These are phyloP conservation scores for Trichoderma polysporum DNA, from an alignment of 2,329 filamentous ascomycete genomes.

Conservation along the genomic window DNA sequence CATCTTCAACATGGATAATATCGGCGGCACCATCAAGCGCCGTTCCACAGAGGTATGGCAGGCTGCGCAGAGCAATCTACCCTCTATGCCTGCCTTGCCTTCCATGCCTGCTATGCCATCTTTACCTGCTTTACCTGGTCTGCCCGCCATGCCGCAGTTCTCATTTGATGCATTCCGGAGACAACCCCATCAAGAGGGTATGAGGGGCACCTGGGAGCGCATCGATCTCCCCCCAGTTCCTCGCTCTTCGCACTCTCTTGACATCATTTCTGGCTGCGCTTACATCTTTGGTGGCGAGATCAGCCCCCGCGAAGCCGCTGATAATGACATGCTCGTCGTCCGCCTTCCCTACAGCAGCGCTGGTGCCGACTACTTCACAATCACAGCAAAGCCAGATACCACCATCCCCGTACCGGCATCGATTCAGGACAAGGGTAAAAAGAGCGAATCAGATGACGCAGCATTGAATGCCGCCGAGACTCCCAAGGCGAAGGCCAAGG, in stretches of 20 bases:
- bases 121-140: slow-evolving; percentile 14
- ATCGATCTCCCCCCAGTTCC: slow-evolving; percentile 57
- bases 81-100: slow-evolving; percentile 31
- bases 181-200: slow-evolving; percentile 29
- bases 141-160: slow-evolving; percentile 28
- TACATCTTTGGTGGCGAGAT: slow-evolving; percentile 79
- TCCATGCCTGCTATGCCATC: slow-evolving; percentile 14
- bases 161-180: slow-evolving; percentile 14
- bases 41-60: slow-evolving; percentile 55
- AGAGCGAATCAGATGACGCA: slow-evolving; percentile 42
- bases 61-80: slow-evolving; percentile 49
- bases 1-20: slow-evolving; percentile 49
- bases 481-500: slow-evolving; percentile 22
- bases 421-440: slow-evolving; percentile 36
- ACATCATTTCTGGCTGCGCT: slow-evolving; percentile 54
- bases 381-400: slow-evolving; percentile 52
- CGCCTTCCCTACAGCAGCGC: slow-evolving; percentile 58
- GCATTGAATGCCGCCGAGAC: slow-evolving; percentile 25
- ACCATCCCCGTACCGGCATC: slow-evolving; percentile 28
- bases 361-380: slow-evolving; percentile 58
- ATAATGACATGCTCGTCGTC: slow-evolving; percentile 70
- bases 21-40: slow-evolving; percentile 52
- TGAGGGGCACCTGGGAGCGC: slow-evolving; percentile 62
- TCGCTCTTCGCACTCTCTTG: slow-evolving; percentile 72
- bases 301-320: slow-evolving; percentile 62